These are phyloP conservation scores for Aegilops longissima DNA, from an alignment of 176 grass and related monocot genomes.

Conservation along the genomic window DNA sequence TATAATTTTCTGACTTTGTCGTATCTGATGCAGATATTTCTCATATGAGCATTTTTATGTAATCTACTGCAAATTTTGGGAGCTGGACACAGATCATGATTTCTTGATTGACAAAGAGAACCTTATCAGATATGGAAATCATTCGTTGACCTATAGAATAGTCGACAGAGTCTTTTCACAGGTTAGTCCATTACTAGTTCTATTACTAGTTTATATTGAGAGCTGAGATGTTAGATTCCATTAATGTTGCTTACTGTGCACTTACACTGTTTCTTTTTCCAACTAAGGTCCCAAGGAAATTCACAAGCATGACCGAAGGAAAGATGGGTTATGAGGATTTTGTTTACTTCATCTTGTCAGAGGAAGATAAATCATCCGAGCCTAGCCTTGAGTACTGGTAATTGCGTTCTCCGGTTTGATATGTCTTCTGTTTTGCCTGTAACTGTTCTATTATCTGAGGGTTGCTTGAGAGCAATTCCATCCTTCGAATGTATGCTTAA, in stretches of 20 bases:
- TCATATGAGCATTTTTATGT: conserved; percentile 99
- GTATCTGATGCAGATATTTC: conserved; percentile 75
- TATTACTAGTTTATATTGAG: conserved; percentile 4
- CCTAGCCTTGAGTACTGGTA: conserved; percentile 99
- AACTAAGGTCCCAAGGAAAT: conserved; percentile 83
- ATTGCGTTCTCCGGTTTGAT: conserved; percentile 17
- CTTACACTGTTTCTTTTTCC: conserved; percentile 4
- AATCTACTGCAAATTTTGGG: conserved; percentile 99
- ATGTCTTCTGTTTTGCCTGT: conserved; percentile 21
- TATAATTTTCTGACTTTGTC: conserved; percentile 1
- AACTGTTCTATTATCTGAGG: not conserved
- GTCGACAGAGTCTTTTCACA: conserved; percentile 97
- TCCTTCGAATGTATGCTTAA: conserved; percentile 1
- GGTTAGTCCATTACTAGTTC: conserved; percentile 48
- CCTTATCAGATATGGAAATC: conserved; percentile 97
- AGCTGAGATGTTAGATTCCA: conserved; percentile 2
- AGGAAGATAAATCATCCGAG: conserved; percentile 97
- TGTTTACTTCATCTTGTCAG: conserved; percentile 97
- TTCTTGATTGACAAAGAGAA: conserved; percentile 99
- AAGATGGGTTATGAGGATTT: conserved; percentile 99
- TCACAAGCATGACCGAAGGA: conserved; percentile 85
- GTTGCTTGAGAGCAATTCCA: conserved; percentile 10
- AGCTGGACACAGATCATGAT: conserved; percentile 98
- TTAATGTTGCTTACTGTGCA: conserved; percentile 28
- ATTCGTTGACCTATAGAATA: conserved; percentile 98